phyloP scores from a whole-genome alignment of 2,329 filamentous ascomycete genomes.

The Fusarium sp. region DNA sequence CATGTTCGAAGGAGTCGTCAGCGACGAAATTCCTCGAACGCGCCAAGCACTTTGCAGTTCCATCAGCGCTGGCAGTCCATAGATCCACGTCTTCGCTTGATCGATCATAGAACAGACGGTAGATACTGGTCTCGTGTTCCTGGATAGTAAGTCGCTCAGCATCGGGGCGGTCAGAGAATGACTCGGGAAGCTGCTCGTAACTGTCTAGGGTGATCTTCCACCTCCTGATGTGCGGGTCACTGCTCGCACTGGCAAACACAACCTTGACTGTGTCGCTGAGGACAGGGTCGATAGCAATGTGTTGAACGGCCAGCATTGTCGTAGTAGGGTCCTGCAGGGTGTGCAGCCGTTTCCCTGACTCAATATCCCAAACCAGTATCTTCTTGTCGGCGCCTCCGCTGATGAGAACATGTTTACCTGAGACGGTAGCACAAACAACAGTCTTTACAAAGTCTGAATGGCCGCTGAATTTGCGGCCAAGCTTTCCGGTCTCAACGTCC shows the following conservation, averaged over 20 bases:
- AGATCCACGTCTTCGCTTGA: conserved; percentile 74
- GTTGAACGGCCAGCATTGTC: conserved; percentile 81
- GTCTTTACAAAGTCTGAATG: conserved; percentile 94
- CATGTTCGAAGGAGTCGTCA: conserved; percentile 81
- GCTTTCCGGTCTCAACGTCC: conserved; percentile 69
- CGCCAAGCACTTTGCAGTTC: conserved; percentile 83
- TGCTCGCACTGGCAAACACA: conserved; percentile 81
- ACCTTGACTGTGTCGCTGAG: conserved; percentile 62
- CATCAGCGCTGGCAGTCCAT: conserved; percentile 95
- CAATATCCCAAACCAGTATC: conserved; percentile 85
- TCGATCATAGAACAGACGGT: conserved; percentile 78
- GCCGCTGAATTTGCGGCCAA: conserved; percentile 73
- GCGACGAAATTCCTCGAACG: conserved; percentile 74
- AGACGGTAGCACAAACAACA: conserved; percentile 71
- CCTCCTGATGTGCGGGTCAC: conserved; percentile 80
- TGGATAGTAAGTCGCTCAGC: conserved; percentile 67
- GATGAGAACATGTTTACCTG: conserved; percentile 72
- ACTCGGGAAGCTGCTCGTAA: conserved; percentile 66
- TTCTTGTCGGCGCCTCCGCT: conserved; percentile 83
- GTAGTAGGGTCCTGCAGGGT: conserved; percentile 79
- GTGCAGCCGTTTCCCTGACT: conserved; percentile 75
- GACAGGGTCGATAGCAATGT: conserved; percentile 79
- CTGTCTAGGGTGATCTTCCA: conserved; percentile 72
- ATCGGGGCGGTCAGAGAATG: conserved; percentile 55
- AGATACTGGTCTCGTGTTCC: conserved; percentile 91